A percentile compares a stretch with the other conserved stretches of the same genome.
Conservation (phyloP, 23 red algal genomes). For the Pyropia yezoensis region DNA sequence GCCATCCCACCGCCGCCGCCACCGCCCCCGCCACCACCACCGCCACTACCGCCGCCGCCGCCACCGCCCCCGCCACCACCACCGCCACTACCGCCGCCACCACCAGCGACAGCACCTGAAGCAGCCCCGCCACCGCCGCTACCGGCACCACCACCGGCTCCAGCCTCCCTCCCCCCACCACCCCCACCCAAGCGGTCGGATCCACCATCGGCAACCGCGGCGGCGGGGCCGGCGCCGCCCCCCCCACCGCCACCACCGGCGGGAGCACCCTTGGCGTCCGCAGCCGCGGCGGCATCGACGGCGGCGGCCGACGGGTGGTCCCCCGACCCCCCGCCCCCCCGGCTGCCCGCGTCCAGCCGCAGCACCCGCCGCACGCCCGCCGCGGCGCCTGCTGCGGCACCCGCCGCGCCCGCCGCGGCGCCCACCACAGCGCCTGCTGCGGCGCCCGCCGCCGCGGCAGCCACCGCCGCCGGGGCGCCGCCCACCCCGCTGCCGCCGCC, state of each 20-base stretch:
- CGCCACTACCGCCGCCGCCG: neutral
- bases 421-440: neutral
- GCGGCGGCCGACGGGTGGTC: neutral
- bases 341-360: neutral
- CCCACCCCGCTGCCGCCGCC: neutral
- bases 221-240: neutral
- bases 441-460: neutral
- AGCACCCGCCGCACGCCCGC: neutral
- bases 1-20: neutral
- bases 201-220: neutral
- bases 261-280: neutral
- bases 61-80: neutral
- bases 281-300: neutral
- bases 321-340: neutral
- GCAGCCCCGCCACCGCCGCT: neutral
- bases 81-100: neutral
- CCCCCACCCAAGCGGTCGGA: neutral
- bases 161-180: neutral
- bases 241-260: neutral
- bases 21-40: neutral
- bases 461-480: neutral
- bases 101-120: no score
- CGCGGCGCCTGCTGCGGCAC: neutral
- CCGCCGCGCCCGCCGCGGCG: conserved; percentile 1
- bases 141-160: neutral